These are phyloP conservation scores for Verticillium zaregamsianum DNA, from an alignment of 2,329 filamentous ascomycete species.

Conservation along the genomic window DNA sequence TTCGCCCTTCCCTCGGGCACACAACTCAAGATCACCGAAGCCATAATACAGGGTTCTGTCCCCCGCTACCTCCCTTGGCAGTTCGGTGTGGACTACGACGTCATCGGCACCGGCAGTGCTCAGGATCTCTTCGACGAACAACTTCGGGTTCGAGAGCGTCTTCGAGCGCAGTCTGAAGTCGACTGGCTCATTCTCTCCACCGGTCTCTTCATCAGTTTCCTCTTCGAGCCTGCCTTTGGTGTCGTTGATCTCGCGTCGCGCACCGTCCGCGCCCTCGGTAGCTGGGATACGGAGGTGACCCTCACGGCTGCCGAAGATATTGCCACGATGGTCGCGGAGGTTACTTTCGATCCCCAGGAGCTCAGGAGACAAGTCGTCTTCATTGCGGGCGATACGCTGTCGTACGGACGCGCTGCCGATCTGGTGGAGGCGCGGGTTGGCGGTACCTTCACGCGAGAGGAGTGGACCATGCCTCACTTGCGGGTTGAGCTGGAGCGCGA, in stretches of 20 bases:
- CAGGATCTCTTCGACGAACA: constrained; percentile 69
- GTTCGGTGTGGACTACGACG: constrained; percentile 69
- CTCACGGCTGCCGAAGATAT: constrained; percentile 62
- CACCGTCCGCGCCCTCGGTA: constrained; percentile 50
- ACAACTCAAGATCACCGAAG: constrained; percentile 53
- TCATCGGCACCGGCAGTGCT: constrained; percentile 51
- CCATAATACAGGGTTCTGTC: constrained; percentile 46
- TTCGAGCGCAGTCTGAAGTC: constrained; percentile 42
- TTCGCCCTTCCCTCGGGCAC: constrained; percentile 52
- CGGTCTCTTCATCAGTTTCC: constrained; percentile 66
- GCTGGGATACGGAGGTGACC: constrained; percentile 59
- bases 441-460: constrained; percentile 37
- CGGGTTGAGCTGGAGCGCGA: constrained; percentile 39
- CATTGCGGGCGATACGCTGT: constrained; percentile 58
- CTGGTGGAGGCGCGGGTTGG: constrained; percentile 38
- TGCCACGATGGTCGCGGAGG: constrained; percentile 52
- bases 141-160: constrained; percentile 48
- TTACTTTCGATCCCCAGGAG: constrained; percentile 38
- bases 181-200: constrained; percentile 65
- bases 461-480: constrained; percentile 44
- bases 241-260: constrained; percentile 46
- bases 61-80: constrained; percentile 66
- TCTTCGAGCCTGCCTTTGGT: constrained; percentile 61
- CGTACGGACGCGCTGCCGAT: constrained; percentile 50
- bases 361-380: constrained; percentile 39